Percentiles rank a stretch among this genome's conserved stretches.
These are phyloP conservation scores for Trypanosoma caninum DNA, from an alignment of 208 protist species.

Conservation along the genomic window DNA sequence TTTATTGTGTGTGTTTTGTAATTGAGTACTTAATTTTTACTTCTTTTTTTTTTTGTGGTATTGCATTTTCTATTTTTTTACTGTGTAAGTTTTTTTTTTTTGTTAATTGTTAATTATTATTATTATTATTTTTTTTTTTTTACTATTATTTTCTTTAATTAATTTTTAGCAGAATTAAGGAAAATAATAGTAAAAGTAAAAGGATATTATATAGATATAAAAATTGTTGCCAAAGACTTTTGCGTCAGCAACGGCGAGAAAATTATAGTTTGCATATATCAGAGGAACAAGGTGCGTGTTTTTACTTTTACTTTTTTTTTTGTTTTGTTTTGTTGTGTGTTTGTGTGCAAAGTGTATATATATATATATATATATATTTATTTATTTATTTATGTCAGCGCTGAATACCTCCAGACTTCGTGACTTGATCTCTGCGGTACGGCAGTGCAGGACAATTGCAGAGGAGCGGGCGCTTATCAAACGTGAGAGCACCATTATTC, in stretches of 20 bases:
- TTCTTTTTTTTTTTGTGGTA: background rate
- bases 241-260: too few relatives aligned
- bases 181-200: too few relatives aligned
- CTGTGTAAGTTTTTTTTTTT: background rate
- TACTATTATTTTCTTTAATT: background rate
- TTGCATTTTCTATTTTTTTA: background rate
- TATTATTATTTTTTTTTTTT: background rate
- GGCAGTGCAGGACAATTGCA: slow-evolving; percentile 94
- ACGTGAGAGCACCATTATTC: slow-evolving; percentile 94
- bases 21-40: background rate
- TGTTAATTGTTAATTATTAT: background rate
- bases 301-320: too few relatives aligned
- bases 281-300: too few relatives aligned
- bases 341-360: too few relatives aligned
- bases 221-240: too few relatives aligned
- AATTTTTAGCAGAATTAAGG: too few relatives aligned
- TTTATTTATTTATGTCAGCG: too few relatives aligned
- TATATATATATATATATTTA: too few relatives aligned
- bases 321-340: too few relatives aligned
- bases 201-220: too few relatives aligned
- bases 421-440: slow-evolving; percentile 96
- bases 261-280: too few relatives aligned
- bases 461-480: slow-evolving; percentile 97
- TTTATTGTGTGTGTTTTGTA: background rate
- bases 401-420: slow-evolving; percentile 84